A percentile compares a stretch with the other conserved stretches of the same genome.
phyloP scores from a whole-genome alignment of 441 rosid species.

The Kokia cookei region DNA sequence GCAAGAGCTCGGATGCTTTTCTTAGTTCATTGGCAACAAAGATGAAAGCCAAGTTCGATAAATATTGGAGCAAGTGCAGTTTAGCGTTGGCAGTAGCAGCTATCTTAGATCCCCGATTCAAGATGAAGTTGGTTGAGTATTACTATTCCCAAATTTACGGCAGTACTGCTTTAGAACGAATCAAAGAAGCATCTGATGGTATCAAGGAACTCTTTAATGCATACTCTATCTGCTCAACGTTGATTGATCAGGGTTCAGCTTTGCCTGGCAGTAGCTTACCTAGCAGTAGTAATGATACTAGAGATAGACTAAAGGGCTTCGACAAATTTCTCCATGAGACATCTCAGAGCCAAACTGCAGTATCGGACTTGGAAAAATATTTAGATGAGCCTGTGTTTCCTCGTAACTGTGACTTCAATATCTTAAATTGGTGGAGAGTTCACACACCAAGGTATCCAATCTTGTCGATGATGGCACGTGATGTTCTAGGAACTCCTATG shows the following conservation, averaged over 20 bases:
- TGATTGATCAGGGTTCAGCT: conserved; percentile 77
- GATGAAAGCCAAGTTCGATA: conserved; percentile 81
- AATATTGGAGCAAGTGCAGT: conserved; percentile 89
- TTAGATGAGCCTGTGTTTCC: conserved; percentile 90
- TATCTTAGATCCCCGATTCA: conserved; percentile 88
- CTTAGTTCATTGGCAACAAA: conserved; percentile 53
- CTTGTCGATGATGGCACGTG: conserved; percentile 92
- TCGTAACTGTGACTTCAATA: conserved; percentile 76
- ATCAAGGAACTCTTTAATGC: conserved; percentile 78
- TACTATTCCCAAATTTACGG: conserved; percentile 92
- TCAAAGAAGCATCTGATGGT: conserved; percentile 83
- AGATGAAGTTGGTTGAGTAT: conserved; percentile 95
- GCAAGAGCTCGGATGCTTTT: conserved; percentile 70
- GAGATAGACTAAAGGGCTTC: conserved; percentile 85
- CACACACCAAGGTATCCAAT: conserved; percentile 94
- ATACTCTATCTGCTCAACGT: conserved; percentile 67
- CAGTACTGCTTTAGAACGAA: conserved; percentile 80
- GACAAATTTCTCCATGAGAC: conserved; percentile 90
- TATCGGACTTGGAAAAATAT: conserved; percentile 82
- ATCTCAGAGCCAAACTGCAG: conserved; percentile 53
- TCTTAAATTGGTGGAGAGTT: conserved; percentile 95
- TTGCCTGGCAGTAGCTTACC: conserved; percentile 70
- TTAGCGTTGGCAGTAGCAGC: conserved; percentile 88
- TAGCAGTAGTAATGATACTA: conserved; percentile 43
- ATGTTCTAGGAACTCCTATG: conserved; percentile 81